Conservation (phyloP, 2,329 filamentous ascomycete genomes). For the Zymoseptoria ardabiliae region DNA sequence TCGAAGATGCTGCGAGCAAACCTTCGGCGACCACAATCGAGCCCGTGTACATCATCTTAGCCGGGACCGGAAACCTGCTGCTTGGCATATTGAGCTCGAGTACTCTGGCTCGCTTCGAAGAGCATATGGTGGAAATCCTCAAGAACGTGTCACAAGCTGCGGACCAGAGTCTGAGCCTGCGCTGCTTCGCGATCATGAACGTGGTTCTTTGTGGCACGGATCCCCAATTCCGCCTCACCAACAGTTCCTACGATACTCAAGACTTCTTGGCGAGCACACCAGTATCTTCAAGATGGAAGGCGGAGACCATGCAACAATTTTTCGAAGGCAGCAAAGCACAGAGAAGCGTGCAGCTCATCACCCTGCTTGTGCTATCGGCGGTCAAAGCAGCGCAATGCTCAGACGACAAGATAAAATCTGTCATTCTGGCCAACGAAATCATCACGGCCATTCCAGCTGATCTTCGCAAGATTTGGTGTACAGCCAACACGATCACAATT, state of each 20-base stretch:
- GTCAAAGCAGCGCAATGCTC: slow-evolving; percentile 18
- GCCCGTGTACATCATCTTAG: slow-evolving; percentile 27
- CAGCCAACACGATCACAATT: slow-evolving; percentile 23
- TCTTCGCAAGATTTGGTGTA: slow-evolving; percentile 25
- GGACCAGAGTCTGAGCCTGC: slow-evolving; percentile 28
- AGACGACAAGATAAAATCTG: slow-evolving; percentile 17
- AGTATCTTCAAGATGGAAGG: slow-evolving; percentile 20
- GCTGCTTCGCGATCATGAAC: slow-evolving; percentile 33
- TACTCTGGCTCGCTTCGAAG: slow-evolving; percentile 23
- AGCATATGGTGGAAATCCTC: slow-evolving; percentile 28
- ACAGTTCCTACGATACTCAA: slow-evolving; percentile 24
- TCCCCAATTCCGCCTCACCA: slow-evolving; percentile 13
- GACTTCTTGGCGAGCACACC: slow-evolving; percentile 27
- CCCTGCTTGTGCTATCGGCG: slow-evolving; percentile 26
- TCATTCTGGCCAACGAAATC: slow-evolving; percentile 25
- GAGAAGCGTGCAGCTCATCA: slow-evolving; percentile 30
- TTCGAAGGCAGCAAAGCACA: slow-evolving; percentile 27
- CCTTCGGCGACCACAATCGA: slow-evolving; percentile 24
- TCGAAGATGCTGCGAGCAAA: slow-evolving; percentile 24
- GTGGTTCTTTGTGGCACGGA: slow-evolving; percentile 20
- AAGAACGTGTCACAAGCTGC: slow-evolving; percentile 18
- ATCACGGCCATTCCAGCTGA: slow-evolving; percentile 23
- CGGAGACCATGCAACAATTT: slow-evolving; percentile 28
- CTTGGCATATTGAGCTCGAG: slow-evolving; percentile 24
- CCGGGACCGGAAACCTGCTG: slow-evolving; percentile 25